Evolutionary conservation across 1,284 basidiomycete species (phyloP).

Genomic region (Pascua guehoae): DNA sequence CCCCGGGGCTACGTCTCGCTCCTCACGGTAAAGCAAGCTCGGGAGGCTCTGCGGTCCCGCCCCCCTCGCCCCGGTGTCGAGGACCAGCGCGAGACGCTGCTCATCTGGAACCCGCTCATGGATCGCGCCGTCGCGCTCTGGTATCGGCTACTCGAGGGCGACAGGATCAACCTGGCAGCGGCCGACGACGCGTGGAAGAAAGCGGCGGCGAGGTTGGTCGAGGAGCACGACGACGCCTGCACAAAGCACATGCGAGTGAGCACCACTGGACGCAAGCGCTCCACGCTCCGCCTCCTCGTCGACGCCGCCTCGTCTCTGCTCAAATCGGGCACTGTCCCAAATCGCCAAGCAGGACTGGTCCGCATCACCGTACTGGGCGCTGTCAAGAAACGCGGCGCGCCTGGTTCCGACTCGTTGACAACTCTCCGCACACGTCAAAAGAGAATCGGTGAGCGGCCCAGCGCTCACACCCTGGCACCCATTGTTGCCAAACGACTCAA

Average conservation of each 20-base stretch:
- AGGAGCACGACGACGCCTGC: neutral
- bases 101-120: constrained; percentile 7
- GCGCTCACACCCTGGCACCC: neutral
- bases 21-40: neutral
- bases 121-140: constrained; percentile 6
- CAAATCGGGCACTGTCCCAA: neutral
- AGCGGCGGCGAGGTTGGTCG: neutral
- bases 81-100: neutral
- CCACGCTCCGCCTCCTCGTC: constrained; percentile 4
- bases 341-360: neutral
- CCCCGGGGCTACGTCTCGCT: constrained; percentile 1
- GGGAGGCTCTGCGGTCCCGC: neutral
- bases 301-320: neutral
- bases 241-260: neutral
- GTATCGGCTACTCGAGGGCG: neutral
- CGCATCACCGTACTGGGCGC: constrained; percentile 1
- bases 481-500: constrained; percentile 1
- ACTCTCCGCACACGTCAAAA: neutral
- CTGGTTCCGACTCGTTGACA: neutral
- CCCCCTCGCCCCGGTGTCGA: neutral
- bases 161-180: neutral
- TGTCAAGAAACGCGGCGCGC: constrained; percentile 6
- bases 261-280: neutral
- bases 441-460: neutral
- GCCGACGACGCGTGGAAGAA: neutral